Evolutionary conservation across 768 basidiomycete genomes (phyloP).

Genomic region (Dacryopinax primogenitus): DNA sequence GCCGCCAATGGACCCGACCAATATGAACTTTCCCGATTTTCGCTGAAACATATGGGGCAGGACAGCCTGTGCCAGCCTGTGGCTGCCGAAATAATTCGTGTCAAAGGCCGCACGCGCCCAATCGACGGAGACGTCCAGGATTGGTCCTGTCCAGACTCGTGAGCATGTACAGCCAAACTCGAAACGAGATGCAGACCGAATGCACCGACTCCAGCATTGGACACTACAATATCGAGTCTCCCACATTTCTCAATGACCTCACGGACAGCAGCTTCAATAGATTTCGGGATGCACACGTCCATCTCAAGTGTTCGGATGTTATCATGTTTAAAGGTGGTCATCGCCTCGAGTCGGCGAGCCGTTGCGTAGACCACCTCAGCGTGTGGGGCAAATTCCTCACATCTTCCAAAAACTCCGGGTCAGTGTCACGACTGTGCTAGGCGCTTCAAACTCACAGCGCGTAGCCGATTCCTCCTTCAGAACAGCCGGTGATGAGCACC

Average conservation of each 20-base stretch:
- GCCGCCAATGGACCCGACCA: constrained; percentile 58
- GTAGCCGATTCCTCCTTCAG: constrained; percentile 3
- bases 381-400: constrained; percentile 49
- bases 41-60: constrained; percentile 60
- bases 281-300: constrained; percentile 53
- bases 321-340: constrained; percentile 40
- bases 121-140: constrained; percentile 45
- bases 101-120: constrained; percentile 45
- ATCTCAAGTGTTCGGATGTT: constrained; percentile 39
- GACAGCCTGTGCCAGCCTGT: constrained; percentile 48
- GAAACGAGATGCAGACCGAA: not conserved
- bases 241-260: constrained; percentile 44
- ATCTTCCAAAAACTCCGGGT: constrained; percentile 31
- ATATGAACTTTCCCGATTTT: constrained; percentile 52
- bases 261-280: constrained; percentile 38
- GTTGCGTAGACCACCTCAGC: constrained; percentile 71
- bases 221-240: constrained; percentile 58
- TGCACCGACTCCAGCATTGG: constrained; percentile 49
- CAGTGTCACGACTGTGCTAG: not conserved
- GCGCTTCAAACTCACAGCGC: not conserved
- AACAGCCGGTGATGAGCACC: constrained; percentile 9
- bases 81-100: constrained; percentile 43
- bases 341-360: constrained; percentile 49
- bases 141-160: constrained; percentile 29
- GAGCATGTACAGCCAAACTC: not conserved